A percentile compares a stretch with the other conserved stretches of the same genome.
These are phyloP conservation scores for Macadamia integrifolia DNA, from an alignment of 164 flowering plant species.

Conservation along the genomic window DNA sequence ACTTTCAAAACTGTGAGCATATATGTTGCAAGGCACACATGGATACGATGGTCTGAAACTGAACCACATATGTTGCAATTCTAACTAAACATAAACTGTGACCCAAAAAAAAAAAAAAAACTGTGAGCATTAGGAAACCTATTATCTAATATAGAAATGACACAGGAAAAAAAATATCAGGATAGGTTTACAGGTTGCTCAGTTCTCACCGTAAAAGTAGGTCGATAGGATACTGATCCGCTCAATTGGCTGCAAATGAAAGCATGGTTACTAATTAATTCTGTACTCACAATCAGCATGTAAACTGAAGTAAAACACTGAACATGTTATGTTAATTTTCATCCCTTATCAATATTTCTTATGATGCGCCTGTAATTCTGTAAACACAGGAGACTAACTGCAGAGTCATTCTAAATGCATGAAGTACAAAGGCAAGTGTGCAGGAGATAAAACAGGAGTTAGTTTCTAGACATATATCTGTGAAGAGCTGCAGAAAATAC, in stretches of 20 bases:
- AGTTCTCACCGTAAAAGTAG: slow-evolving; percentile 76
- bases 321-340: not conserved
- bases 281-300: not conserved
- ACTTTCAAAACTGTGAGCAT: too few species aligned
- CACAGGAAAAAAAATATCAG: not conserved
- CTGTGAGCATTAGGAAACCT: too few species aligned
- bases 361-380: too few species aligned
- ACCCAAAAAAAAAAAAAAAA: not conserved
- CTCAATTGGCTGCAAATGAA: slow-evolving; percentile 65
- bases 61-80: not conserved
- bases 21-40: too few species aligned
- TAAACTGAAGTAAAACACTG: not conserved
- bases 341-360: too few species aligned
- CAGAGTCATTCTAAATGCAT: too few species aligned
- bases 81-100: not conserved
- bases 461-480: too few species aligned
- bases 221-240: slow-evolving; percentile 85
- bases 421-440: too few species aligned
- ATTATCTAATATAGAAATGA: not conserved
- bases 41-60: too few species aligned
- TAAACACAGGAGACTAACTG: too few species aligned
- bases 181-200: not conserved
- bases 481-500: too few species aligned
- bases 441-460: too few species aligned
- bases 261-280: not conserved